Evolutionary conservation across 2,329 filamentous ascomycete genomes (phyloP).

Genomic region (Xylaria hypoxylon): DNA sequence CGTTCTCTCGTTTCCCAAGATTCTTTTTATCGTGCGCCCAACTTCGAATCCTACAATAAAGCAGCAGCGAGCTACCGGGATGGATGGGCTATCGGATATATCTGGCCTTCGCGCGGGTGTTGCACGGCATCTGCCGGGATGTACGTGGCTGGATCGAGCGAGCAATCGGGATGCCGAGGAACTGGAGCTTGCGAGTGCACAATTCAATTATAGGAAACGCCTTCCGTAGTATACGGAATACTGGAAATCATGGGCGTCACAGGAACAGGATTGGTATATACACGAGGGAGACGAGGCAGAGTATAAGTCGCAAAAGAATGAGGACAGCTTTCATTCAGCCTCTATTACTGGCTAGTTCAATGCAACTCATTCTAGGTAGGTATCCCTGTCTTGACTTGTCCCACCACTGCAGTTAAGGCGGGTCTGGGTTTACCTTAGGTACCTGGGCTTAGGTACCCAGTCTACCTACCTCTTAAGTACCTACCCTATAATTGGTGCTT

Average conservation of each 20-base stretch:
- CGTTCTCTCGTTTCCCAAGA: not conserved
- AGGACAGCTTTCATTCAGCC: constrained; percentile 44
- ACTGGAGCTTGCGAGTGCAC: not conserved
- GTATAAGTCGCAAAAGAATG: constrained; percentile 20
- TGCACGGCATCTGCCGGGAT: constrained; percentile 25
- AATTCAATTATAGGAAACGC: not conserved
- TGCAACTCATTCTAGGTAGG: constrained; percentile 11
- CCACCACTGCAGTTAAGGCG: constrained; percentile 12
- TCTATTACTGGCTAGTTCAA: too few species aligned
- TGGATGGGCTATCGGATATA: not conserved
- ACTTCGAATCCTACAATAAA: not conserved
- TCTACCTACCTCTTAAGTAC: too few species aligned
- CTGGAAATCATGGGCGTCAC: not conserved
- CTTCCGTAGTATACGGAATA: not conserved
- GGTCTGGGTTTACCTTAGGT: constrained; percentile 1
- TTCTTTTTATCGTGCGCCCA: not conserved
- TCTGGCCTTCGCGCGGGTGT: constrained; percentile 14
- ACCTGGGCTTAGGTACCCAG: too few species aligned
- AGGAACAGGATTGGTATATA: constrained; percentile 1
- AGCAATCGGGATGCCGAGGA: constrained; percentile 3
- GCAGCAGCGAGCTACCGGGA: not conserved
- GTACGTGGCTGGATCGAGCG: constrained; percentile 12
- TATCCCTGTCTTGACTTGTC: constrained; percentile 21
- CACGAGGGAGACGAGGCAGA: too few species aligned
- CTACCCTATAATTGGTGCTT: too few species aligned